Conservation (phyloP, 2,329 filamentous ascomycete genomes). For the Pseudopithomyces maydicus region DNA sequence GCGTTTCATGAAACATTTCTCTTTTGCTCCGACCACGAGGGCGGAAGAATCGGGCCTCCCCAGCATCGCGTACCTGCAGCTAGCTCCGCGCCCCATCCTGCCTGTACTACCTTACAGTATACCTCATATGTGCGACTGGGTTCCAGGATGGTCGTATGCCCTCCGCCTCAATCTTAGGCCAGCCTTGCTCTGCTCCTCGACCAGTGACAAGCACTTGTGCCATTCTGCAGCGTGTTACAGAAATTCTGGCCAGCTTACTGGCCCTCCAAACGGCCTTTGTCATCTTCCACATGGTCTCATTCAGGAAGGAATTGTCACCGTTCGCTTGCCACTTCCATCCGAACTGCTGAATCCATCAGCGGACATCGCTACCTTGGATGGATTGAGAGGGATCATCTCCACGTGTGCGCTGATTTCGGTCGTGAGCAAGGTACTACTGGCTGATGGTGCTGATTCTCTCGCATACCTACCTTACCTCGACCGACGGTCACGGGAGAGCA, state of each 20-base stretch:
- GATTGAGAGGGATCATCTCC: not conserved
- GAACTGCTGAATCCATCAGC: conserved; percentile 1
- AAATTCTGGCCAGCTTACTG: not conserved
- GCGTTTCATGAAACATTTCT: not conserved
- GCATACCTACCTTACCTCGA: not conserved
- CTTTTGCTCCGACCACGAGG: conserved; percentile 3
- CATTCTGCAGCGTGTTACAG: not conserved
- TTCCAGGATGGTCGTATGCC: not conserved
- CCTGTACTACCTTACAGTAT: not conserved
- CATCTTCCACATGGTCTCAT: not conserved
- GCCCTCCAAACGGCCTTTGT: not conserved
- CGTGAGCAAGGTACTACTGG: not conserved
- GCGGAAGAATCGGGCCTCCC: not conserved
- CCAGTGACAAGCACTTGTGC: not conserved
- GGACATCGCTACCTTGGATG: not conserved
- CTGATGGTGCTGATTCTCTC: not conserved
- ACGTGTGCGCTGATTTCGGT: not conserved
- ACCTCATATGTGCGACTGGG: not conserved
- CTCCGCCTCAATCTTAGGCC: conserved; percentile 4
- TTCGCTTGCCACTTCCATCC: not conserved
- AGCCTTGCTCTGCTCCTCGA: conserved; percentile 3
- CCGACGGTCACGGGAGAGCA: conserved; percentile 1
- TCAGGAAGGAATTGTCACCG: not conserved
- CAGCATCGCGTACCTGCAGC: conserved; percentile 5
- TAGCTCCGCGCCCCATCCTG: not conserved